A percentile compares a stretch with the other conserved stretches of the same genome.
phyloP scores from a whole-genome alignment of 2,329 filamentous ascomycete species.

The Neophaeococcomyces aloes region DNA sequence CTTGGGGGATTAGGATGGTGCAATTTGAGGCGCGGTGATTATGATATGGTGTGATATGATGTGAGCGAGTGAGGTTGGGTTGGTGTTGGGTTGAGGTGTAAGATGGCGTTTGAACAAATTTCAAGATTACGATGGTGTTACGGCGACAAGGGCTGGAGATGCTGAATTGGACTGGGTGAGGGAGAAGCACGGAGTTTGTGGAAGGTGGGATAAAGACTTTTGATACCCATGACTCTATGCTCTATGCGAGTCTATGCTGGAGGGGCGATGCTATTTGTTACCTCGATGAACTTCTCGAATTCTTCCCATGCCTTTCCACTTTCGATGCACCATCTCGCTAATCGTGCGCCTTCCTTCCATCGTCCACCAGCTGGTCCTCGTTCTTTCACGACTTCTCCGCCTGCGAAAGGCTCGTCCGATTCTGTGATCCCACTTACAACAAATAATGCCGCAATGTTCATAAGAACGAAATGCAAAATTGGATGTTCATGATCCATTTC shows the following conservation, averaged over 20 bases:
- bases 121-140: no score
- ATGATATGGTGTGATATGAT: background rate
- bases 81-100: no score
- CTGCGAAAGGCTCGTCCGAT: slow-evolving; percentile 62
- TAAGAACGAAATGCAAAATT: slow-evolving; percentile 83
- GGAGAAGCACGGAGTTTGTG: no score
- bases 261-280: slow-evolving; percentile 48
- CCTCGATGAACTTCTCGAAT: slow-evolving; percentile 73
- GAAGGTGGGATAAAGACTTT: no score
- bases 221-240: background rate
- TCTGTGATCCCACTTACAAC: slow-evolving; percentile 82
- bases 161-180: no score
- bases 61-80: no score
- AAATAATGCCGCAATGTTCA: slow-evolving; percentile 83
- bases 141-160: no score
- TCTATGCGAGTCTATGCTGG: slow-evolving; percentile 13
- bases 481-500: slow-evolving; percentile 67
- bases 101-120: no score
- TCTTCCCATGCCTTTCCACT: slow-evolving; percentile 78
- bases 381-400: slow-evolving; percentile 69
- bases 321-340: slow-evolving; percentile 77
- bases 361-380: slow-evolving; percentile 72
- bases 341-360: slow-evolving; percentile 89
- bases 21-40: slow-evolving; percentile 87
- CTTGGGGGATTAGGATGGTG: slow-evolving; percentile 62